A percentile compares a stretch with the other conserved stretches of the same genome.
phyloP scores from a whole-genome alignment of 1,284 basidiomycete genomes.

The Ceratobasidium sp. region DNA sequence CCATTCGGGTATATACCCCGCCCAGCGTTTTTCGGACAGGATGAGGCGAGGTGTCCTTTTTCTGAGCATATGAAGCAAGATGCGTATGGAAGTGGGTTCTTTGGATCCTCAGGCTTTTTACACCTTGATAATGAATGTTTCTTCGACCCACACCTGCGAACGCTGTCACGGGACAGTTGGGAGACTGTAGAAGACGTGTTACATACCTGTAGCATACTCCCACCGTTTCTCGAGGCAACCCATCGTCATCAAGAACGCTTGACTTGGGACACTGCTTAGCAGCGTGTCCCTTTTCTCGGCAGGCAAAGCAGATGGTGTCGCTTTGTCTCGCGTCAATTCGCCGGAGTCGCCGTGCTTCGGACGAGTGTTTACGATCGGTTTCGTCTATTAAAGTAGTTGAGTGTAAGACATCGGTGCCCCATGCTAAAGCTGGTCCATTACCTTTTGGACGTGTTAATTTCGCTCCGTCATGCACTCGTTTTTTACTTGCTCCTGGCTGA shows the following conservation, averaged over 20 bases:
- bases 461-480: slow-evolving; percentile 53
- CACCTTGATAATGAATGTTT: slow-evolving; percentile 85
- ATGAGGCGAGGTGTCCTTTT: slow-evolving; percentile 84
- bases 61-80: slow-evolving; percentile 91
- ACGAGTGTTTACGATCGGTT: slow-evolving; percentile 58
- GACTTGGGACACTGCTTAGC: slow-evolving; percentile 84
- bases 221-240: slow-evolving; percentile 59
- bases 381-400: slow-evolving; percentile 46
- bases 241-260: slow-evolving; percentile 55
- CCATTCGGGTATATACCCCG: slow-evolving; percentile 93
- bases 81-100: slow-evolving; percentile 85
- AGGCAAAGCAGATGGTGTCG: slow-evolving; percentile 86
- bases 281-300: slow-evolving; percentile 86
- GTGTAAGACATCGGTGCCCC: neutral
- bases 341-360: slow-evolving; percentile 75
- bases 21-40: slow-evolving; percentile 83
- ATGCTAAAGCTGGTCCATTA: slow-evolving; percentile 43
- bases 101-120: slow-evolving; percentile 72
- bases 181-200: neutral
- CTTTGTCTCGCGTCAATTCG: slow-evolving; percentile 73
- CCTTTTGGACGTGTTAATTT: slow-evolving; percentile 50
- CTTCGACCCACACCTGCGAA: slow-evolving; percentile 82
- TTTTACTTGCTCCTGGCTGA: slow-evolving; percentile 53
- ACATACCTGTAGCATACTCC: slow-evolving; percentile 88
- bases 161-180: slow-evolving; percentile 44